A percentile compares a stretch with the other conserved stretches of the same genome.
These are phyloP conservation scores for Emergomyces orientalis DNA, from an alignment of 2,329 filamentous ascomycete species.

Conservation along the genomic window DNA sequence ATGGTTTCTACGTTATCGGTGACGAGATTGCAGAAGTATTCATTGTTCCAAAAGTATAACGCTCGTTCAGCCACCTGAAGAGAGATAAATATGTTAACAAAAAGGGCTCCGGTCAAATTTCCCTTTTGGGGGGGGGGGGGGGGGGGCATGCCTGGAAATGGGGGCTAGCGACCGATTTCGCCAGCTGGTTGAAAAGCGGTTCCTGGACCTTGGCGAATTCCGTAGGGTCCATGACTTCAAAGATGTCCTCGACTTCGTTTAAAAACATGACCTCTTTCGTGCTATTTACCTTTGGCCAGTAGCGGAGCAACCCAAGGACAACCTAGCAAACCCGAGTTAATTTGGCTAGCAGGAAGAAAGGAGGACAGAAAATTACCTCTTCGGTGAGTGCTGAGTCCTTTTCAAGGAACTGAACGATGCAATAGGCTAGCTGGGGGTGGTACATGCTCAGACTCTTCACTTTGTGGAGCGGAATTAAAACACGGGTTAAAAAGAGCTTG, in stretches of 20 bases:
- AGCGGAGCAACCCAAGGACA: slow-evolving; percentile 84
- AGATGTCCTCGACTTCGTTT: slow-evolving; percentile 98
- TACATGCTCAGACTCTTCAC: slow-evolving; percentile 99
- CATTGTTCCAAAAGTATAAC: slow-evolving; percentile 99
- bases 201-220: slow-evolving; percentile 99
- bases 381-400: slow-evolving; percentile 96
- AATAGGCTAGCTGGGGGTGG: slow-evolving; percentile 94
- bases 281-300: slow-evolving; percentile 99
- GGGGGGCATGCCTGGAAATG: slow-evolving; percentile 67
- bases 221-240: slow-evolving; percentile 98
- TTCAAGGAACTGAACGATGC: slow-evolving; percentile 96
- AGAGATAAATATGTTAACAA: slow-evolving; percentile 13
- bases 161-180: slow-evolving; percentile 94
- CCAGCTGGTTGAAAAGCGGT: slow-evolving; percentile 90
- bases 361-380: slow-evolving; percentile 53
- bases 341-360: neutral
- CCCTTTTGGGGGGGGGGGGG: slow-evolving; percentile 11
- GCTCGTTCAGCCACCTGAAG: slow-evolving; percentile 78
- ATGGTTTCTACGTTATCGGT: slow-evolving; percentile 99
- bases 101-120: neutral
- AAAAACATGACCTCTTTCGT: slow-evolving; percentile 99
- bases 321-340: slow-evolving; percentile 47
- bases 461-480: slow-evolving; percentile 89
- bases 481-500: slow-evolving; percentile 91
- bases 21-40: slow-evolving; percentile 98